Percentiles rank a stretch among this genome's conserved stretches.
Evolutionary conservation across 2,329 filamentous ascomycete genomes (phyloP).

Genomic region (Gyromitra esculenta): DNA sequence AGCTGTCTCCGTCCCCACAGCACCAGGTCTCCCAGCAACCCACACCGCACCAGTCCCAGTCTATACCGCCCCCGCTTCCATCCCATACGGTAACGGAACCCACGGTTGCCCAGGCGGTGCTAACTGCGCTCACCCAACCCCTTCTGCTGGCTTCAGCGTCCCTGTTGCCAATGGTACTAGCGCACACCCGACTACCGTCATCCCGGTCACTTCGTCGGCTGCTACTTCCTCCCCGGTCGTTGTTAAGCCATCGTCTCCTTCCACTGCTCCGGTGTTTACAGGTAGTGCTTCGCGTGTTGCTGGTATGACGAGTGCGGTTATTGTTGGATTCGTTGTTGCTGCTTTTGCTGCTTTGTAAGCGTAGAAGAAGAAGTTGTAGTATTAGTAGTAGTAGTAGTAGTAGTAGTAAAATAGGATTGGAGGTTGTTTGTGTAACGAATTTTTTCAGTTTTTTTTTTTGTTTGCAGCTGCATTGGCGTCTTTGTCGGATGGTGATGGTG

Average conservation of each 20-base stretch:
- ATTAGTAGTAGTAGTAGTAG: too few species aligned
- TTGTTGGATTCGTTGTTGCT: constrained; percentile 34
- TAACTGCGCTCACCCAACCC: constrained; percentile 16
- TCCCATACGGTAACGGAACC: constrained; percentile 15
- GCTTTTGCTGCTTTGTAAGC: constrained; percentile 24
- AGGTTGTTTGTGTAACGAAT: constrained; percentile 30
- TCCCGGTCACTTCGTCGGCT: neutral
- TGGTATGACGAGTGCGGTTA: constrained; percentile 8
- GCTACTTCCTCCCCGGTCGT: neutral
- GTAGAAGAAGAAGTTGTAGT: neutral
- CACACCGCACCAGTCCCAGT: neutral
- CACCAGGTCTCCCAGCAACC: neutral
- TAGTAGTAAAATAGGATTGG: neutral
- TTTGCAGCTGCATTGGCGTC: constrained; percentile 7
- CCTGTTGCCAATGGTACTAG: neutral
- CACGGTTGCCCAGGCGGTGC: constrained; percentile 32
- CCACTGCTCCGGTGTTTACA: constrained; percentile 2
- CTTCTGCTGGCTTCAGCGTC: constrained; percentile 2
- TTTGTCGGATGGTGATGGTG: constrained; percentile 17
- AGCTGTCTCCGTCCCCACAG: constrained; percentile 8
- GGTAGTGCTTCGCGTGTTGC: constrained; percentile 22
- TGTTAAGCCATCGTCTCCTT: neutral
- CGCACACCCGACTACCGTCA: neutral
- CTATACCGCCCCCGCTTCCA: neutral
- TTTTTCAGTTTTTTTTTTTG: constrained; percentile 26